These are phyloP conservation scores for Leccinum boreale DNA, from an alignment of 768 basidiomycete genomes.

Conservation along the genomic window DNA sequence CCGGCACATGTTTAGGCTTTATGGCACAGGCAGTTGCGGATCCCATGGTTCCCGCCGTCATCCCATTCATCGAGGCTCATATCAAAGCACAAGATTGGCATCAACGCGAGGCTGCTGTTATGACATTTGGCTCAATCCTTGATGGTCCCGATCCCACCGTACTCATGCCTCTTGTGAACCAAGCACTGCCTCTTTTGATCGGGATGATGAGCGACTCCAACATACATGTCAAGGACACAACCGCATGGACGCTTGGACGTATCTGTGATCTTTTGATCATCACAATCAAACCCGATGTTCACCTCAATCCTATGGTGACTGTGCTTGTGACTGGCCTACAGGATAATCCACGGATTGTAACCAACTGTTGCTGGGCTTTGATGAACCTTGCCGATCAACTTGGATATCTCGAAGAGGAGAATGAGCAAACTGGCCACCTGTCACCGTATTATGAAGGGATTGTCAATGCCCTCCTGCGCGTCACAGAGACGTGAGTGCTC, in stretches of 20 bases:
- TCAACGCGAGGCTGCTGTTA: slow-evolving; percentile 92
- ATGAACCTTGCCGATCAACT: slow-evolving; percentile 95
- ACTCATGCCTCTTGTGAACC: slow-evolving; percentile 86
- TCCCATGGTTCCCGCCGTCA: slow-evolving; percentile 85
- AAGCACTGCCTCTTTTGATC: slow-evolving; percentile 91
- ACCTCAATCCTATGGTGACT: slow-evolving; percentile 77
- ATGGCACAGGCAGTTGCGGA: slow-evolving; percentile 91
- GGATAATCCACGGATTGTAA: slow-evolving; percentile 80
- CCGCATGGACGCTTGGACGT: slow-evolving; percentile 95
- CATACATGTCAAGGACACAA: slow-evolving; percentile 89
- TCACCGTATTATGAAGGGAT: slow-evolving; percentile 89
- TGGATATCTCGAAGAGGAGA: slow-evolving; percentile 63
- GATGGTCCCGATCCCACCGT: slow-evolving; percentile 91
- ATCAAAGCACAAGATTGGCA: slow-evolving; percentile 94
- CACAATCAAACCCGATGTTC: slow-evolving; percentile 85
- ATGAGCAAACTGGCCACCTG: slow-evolving; percentile 60
- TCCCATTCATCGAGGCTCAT: slow-evolving; percentile 97
- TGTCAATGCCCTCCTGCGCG: slow-evolving; percentile 74
- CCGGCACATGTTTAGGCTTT: slow-evolving; percentile 84
- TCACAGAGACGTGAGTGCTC: slow-evolving; percentile 76
- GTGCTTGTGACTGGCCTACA: slow-evolving; percentile 80
- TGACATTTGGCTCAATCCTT: slow-evolving; percentile 97
- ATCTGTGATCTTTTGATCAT: slow-evolving; percentile 88
- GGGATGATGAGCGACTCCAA: slow-evolving; percentile 91
- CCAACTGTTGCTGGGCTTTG: slow-evolving; percentile 94